Conservation (phyloP, 2,329 filamentous ascomycete species). For the Anthostomella pinea region DNA sequence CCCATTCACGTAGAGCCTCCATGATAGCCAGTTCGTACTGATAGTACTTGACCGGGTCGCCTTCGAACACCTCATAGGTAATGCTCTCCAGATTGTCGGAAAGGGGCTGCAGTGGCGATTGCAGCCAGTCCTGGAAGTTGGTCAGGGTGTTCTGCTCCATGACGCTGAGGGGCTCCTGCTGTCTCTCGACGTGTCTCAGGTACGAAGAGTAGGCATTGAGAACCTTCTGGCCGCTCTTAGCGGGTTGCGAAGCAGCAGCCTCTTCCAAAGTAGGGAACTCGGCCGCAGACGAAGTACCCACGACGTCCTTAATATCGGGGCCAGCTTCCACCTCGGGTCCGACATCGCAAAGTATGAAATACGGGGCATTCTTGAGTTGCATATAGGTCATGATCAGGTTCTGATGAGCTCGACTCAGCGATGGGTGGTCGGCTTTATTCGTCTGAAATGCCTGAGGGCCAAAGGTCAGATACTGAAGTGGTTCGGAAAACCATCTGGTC, state of each 20-base stretch:
- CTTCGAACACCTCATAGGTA: conserved; percentile 98
- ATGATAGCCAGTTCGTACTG: conserved; percentile 88
- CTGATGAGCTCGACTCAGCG: conserved; percentile 61
- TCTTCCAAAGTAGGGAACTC: conserved; percentile 72
- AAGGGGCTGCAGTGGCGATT: conserved; percentile 89
- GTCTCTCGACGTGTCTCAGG: conserved; percentile 77
- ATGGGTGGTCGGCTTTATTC: conserved; percentile 60
- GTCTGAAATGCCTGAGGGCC: conserved; percentile 52
- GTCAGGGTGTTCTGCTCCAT: conserved; percentile 52
- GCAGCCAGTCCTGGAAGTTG: conserved; percentile 85
- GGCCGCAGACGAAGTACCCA: conserved; percentile 39
- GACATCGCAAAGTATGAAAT: conserved; percentile 61
- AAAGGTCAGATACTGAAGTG: conserved; percentile 60
- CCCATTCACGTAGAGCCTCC: conserved; percentile 79
- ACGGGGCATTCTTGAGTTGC: conserved; percentile 61
- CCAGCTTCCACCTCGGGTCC: conserved; percentile 45
- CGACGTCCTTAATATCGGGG: conserved; percentile 30
- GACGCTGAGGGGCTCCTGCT: conserved; percentile 62
- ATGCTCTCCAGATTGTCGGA: conserved; percentile 96
- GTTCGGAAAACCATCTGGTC: conserved; percentile 67
- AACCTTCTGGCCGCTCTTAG: conserved; percentile 43
- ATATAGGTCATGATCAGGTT: conserved; percentile 60
- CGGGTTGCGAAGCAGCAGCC: conserved; percentile 43
- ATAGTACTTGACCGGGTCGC: conserved; percentile 95
- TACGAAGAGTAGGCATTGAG: conserved; percentile 66